Percentiles rank a stretch among this genome's conserved stretches.
phyloP scores from a whole-genome alignment of 2,329 filamentous ascomycete species.

The Hansfordia pulvinata region DNA sequence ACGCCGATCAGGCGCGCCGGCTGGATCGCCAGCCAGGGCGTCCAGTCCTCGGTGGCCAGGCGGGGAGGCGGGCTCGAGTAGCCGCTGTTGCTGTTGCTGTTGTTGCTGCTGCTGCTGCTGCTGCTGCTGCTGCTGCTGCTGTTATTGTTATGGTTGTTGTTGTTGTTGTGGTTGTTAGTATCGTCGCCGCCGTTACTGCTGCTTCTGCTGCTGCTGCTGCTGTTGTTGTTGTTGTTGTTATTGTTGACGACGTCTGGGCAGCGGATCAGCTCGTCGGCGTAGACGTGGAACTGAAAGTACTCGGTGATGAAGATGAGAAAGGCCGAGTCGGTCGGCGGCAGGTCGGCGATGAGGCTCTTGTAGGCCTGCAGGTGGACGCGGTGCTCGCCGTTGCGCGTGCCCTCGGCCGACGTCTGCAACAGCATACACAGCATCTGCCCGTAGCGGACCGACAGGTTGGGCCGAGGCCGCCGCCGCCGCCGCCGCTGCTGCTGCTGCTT shows the following conservation, averaged over 20 bases:
- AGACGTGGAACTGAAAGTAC: conserved; percentile 77
- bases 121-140: too few relatives aligned
- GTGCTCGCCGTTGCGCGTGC: conserved; percentile 52
- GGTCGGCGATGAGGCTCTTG: conserved; percentile 52
- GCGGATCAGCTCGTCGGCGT: conserved; percentile 47
- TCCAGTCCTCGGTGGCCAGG: conserved; percentile 29
- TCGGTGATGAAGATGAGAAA: conserved; percentile 54
- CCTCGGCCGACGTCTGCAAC: conserved; percentile 42
- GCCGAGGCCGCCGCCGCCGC: too few relatives aligned
- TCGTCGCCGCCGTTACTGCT: too few relatives aligned
- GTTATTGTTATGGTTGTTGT: too few relatives aligned
- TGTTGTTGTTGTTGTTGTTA: too few relatives aligned
- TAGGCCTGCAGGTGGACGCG: conserved; percentile 69
- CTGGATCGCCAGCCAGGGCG: conserved; percentile 25
- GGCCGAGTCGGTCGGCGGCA: conserved; percentile 47
- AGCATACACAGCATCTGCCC: conserved; percentile 51
- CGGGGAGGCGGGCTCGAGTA: too few relatives aligned
- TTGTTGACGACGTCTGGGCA: conserved; percentile 24
- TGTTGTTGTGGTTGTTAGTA: too few relatives aligned
- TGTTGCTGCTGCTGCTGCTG: too few relatives aligned
- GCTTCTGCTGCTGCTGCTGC: too few relatives aligned
- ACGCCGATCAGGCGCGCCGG: conserved; percentile 59
- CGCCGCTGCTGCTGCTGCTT: too few relatives aligned
- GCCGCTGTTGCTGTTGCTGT: too few relatives aligned
- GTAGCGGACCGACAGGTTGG: conserved; percentile 39